Percentiles rank a stretch among this genome's conserved stretches.
These are phyloP conservation scores for Ceratocystiopsis brevicomis DNA, from an alignment of 2,329 filamentous ascomycete genomes.

Conservation along the genomic window DNA sequence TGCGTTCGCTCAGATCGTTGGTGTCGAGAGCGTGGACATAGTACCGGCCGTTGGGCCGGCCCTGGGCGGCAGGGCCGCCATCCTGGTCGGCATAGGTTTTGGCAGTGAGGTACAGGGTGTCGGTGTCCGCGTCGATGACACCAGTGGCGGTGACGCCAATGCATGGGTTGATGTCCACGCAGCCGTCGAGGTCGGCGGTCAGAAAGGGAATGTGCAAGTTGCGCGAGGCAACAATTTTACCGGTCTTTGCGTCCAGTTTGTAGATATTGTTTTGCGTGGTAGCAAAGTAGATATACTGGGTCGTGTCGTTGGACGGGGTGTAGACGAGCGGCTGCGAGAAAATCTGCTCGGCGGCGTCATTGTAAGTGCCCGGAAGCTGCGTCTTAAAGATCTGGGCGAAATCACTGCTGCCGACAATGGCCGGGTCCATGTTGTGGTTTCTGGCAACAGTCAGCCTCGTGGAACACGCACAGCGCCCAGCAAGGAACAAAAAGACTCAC, in stretches of 20 bases:
- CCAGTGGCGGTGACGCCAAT: conserved; percentile 30
- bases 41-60: conserved; percentile 23
- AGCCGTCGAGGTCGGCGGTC: conserved; percentile 25
- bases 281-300: conserved; percentile 29
- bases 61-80: conserved; percentile 17
- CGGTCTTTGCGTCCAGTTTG: conserved; percentile 27
- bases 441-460: conserved; percentile 7
- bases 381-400: conserved; percentile 38
- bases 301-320: conserved; percentile 18
- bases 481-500: conserved; percentile 15
- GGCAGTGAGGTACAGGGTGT: conserved; percentile 27
- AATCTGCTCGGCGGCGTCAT: conserved; percentile 29
- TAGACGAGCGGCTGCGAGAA: conserved; percentile 31
- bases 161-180: conserved; percentile 26
- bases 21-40: conserved; percentile 26
- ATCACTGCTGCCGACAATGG: conserved; percentile 32
- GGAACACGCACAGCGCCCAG: background rate
- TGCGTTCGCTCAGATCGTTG: conserved; percentile 22
- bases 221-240: conserved; percentile 20
- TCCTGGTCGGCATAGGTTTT: conserved; percentile 27
- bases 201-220: conserved; percentile 28
- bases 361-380: conserved; percentile 31
- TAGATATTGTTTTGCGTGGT: conserved; percentile 33
- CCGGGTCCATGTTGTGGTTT: conserved; percentile 45
- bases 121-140: conserved; percentile 29